Percentiles rank a stretch among this genome's conserved stretches.
Conservation (phyloP, 2,329 filamentous ascomycete genomes). For the Aureobasidium sp. region DNA sequence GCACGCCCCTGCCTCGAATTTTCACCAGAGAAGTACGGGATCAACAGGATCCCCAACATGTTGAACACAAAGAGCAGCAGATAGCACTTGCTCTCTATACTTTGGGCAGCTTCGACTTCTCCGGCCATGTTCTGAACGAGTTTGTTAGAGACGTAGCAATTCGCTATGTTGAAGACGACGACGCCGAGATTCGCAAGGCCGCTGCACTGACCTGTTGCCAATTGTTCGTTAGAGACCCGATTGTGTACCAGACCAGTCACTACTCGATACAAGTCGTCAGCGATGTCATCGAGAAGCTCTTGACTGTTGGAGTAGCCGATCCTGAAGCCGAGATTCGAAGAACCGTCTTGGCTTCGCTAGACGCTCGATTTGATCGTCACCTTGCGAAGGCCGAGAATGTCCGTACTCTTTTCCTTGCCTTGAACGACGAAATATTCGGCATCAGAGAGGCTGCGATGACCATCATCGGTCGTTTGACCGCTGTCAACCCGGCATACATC, state of each 20-base stretch:
- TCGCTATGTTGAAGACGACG: conserved; percentile 95
- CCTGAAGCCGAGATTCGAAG: conserved; percentile 77
- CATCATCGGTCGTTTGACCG: conserved; percentile 88
- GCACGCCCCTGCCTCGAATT: conserved; percentile 70
- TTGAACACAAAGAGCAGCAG: conserved; percentile 72
- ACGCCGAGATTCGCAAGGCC: conserved; percentile 84
- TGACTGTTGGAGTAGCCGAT: conserved; percentile 92
- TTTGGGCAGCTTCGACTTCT: conserved; percentile 95
- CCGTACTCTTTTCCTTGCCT: conserved; percentile 83
- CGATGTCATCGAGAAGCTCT: conserved; percentile 92
- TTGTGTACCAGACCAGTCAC: conserved; percentile 94
- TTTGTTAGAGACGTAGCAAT: conserved; percentile 98
- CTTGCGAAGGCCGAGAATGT: conserved; percentile 98
- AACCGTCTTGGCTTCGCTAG: conserved; percentile 84
- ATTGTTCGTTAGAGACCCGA: conserved; percentile 91
- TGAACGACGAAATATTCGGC: conserved; percentile 89
- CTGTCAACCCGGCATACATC: conserved; percentile 91
- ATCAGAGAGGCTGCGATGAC: conserved; percentile 93
- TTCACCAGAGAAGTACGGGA: conserved; percentile 63
- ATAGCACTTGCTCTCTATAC: conserved; percentile 91
- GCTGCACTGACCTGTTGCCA: conserved; percentile 96
- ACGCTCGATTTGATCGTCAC: conserved; percentile 90
- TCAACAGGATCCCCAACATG: conserved; percentile 71
- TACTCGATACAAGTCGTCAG: conserved; percentile 96
- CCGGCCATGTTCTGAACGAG: conserved; percentile 85